Percentiles rank a stretch among this genome's conserved stretches.
Evolutionary conservation across 1,284 basidiomycete genomes (phyloP).

Genomic region (Porodaedalea pini): DNA sequence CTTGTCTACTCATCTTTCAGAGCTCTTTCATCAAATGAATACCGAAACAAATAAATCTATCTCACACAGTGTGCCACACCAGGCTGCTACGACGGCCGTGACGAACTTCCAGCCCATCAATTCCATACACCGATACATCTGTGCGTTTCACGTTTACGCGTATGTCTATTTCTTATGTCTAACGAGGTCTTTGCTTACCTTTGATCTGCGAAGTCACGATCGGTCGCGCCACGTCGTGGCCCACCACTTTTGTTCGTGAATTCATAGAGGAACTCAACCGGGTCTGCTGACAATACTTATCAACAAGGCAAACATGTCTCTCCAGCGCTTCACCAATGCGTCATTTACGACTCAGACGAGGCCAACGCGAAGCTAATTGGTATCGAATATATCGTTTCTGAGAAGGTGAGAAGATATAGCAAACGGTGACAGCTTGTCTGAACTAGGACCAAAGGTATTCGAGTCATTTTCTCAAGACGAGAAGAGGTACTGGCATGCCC

Average conservation of each 20-base stretch:
- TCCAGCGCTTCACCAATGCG: conserved; percentile 27
- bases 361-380: conserved; percentile 46
- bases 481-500: conserved; percentile 51
- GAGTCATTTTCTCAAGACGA: conserved; percentile 40
- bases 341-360: conserved; percentile 45
- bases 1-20: too few relatives aligned
- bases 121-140: conserved; percentile 46
- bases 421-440: too few relatives aligned
- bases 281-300: too few relatives aligned
- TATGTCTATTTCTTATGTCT: conserved; percentile 20
- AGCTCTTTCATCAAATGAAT: too few relatives aligned
- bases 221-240: conserved; percentile 27
- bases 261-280: too few relatives aligned
- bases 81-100: conserved; percentile 35
- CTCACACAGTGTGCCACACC: too few relatives aligned
- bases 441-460: conserved; percentile 33
- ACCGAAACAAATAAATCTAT: too few relatives aligned
- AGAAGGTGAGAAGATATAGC: too few relatives aligned
- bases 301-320: conserved; percentile 11
- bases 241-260: conserved; percentile 34
- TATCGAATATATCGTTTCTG: conserved; percentile 49
- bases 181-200: background rate
- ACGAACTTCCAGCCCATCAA: conserved; percentile 46
- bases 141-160: conserved; percentile 40
- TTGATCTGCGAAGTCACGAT: conserved; percentile 16